Conservation (phyloP, 2,329 filamentous ascomycete genomes). For the Fusarium praegraminearum region DNA sequence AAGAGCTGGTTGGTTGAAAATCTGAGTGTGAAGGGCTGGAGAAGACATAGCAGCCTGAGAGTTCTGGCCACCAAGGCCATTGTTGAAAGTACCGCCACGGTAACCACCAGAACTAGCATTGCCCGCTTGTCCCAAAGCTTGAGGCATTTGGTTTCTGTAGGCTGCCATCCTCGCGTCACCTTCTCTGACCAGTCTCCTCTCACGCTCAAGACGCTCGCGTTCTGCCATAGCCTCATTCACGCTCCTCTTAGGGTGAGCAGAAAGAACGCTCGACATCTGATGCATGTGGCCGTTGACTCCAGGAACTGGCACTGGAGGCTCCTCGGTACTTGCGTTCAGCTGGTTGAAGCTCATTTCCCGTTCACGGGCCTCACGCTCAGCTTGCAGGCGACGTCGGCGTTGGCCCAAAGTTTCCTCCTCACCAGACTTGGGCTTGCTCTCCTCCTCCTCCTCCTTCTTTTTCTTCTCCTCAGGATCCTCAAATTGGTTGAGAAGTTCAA, state of each 20-base stretch:
- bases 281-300: conserved; percentile 57
- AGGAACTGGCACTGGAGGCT: conserved; percentile 18
- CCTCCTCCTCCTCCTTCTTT: conserved; percentile 55
- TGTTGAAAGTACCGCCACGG: conserved; percentile 66
- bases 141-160: conserved; percentile 64
- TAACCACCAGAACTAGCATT: conserved; percentile 59
- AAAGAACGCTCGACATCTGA: conserved; percentile 69
- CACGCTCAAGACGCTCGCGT: conserved; percentile 56
- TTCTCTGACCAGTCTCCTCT: conserved; percentile 56
- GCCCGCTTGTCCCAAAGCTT: conserved; percentile 51
- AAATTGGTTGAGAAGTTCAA: conserved; percentile 75
- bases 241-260: conserved; percentile 57
- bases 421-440: conserved; percentile 50
- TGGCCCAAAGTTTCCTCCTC: conserved; percentile 85
- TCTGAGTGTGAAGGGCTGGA: conserved; percentile 46
- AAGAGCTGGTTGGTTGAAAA: conserved; percentile 38
- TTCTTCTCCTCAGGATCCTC: conserved; percentile 62
- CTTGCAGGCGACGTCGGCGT: conserved; percentile 78
- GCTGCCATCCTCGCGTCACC: conserved; percentile 63
- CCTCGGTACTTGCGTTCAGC: conserved; percentile 31
- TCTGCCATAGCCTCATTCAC: conserved; percentile 57
- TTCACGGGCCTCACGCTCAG: conserved; percentile 73
- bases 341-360: conserved; percentile 62
- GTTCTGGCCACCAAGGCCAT: conserved; percentile 59
- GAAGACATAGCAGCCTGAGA: conserved; percentile 45